Evolutionary conservation across 78 protist genomes (phyloP), one percentile per base, ranked within the genome.

Genomic region (Dictyostelium purpureum): DNA sequence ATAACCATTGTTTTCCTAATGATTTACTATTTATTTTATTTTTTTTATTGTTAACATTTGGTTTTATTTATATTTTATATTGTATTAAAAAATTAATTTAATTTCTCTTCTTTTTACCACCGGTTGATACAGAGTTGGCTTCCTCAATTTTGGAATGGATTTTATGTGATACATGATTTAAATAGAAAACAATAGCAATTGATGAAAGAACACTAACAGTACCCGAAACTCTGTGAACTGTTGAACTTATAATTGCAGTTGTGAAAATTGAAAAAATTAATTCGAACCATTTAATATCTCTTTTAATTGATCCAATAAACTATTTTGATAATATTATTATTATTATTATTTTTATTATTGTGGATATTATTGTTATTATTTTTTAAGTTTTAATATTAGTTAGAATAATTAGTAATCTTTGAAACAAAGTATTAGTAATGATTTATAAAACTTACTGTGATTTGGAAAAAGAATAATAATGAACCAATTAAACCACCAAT

Each of bases 401-500:
- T 19, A 19, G 61, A 14, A 11, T 19, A 54, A 11, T 54, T 14
- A 14, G 2, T 54, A 14, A 54, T 19, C 4, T 54, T 14, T 11
- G 49, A 43, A 54, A 14, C 6, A 14, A 54, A 38, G 2, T 67
- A 26, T 31, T 3, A 16, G 31, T 31, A 16, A 38, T 7, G 4
- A 38, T 6, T 3, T 9, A 42, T 19, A 10, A 69, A 38, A 38
- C 77, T 33, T 73, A 83, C 91, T 40, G 74, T 73, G 7, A 83
- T 57, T 24, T 51, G 47, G 79, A 83, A 83, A 37, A 83, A 83
- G 91, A 83, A 83, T 42, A 83, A 57, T 1, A 73, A 52, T 83
- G 91, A 70, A 31, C 91, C 91, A 73, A 83, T 69, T 3, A 73
- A 33, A 66, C 91, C 91, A 73, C 91, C 91, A 14, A 83, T 37